Evolutionary conservation across 2,329 filamentous ascomycete species (phyloP).

Genomic region (Pseudopyrenochaeta lycopersici): DNA sequence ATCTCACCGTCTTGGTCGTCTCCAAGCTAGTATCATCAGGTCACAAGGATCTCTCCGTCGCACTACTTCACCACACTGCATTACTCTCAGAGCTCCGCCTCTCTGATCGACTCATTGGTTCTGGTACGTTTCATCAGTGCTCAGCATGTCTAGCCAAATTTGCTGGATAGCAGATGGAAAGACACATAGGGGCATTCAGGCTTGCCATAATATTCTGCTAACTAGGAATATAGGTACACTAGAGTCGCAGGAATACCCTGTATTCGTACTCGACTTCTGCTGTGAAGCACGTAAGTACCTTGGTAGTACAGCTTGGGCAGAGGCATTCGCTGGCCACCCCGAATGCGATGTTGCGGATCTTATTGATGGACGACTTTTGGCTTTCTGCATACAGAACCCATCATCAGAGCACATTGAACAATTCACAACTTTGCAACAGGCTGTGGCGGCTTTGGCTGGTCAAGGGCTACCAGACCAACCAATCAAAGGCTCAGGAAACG

Average conservation of each 20-base stretch:
- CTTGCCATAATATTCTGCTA: too few species aligned
- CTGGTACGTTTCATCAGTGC: constrained; percentile 42
- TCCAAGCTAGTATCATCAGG: constrained; percentile 44
- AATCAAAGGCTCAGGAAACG: constrained; percentile 4
- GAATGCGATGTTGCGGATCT: constrained; percentile 63
- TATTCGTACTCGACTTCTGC: constrained; percentile 51
- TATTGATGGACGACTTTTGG: constrained; percentile 62
- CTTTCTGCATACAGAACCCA: constrained; percentile 32
- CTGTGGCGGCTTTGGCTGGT: constrained; percentile 27
- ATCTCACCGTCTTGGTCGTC: constrained; percentile 40
- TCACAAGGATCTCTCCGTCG: constrained; percentile 43
- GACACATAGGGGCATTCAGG: too few species aligned
- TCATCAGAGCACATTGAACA: constrained; percentile 26
- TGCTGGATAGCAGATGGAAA: too few species aligned
- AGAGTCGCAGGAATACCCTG: not conserved
- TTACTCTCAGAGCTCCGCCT: constrained; percentile 54
- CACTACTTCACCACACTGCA: constrained; percentile 55
- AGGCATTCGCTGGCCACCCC: constrained; percentile 27
- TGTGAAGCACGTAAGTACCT: constrained; percentile 49
- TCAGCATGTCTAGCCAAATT: constrained; percentile 9
- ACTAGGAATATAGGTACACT: too few species aligned
- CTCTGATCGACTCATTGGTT: constrained; percentile 47
- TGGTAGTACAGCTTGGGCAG: constrained; percentile 47
- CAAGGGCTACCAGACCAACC: constrained; percentile 19
- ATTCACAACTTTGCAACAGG: constrained; percentile 27